These are phyloP conservation scores for Yamadazyma akitaensis DNA, from an alignment of 805 yeast genomes.

Conservation along the genomic window DNA sequence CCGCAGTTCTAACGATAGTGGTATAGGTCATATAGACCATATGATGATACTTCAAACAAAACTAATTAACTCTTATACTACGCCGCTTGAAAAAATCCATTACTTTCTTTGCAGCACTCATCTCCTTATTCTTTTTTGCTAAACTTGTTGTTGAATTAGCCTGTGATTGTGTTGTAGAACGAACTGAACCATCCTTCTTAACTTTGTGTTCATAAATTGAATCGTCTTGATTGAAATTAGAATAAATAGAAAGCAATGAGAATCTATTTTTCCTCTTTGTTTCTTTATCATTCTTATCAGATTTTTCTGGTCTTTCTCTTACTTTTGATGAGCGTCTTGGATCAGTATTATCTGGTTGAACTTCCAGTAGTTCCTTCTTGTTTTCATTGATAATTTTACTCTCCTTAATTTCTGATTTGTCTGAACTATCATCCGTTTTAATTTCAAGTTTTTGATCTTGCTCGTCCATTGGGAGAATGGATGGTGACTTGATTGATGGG, in stretches of 20 bases:
- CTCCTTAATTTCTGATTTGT: background rate
- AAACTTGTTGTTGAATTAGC: constrained; percentile 30
- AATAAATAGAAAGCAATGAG: constrained; percentile 43
- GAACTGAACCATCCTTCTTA: background rate
- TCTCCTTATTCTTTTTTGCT: constrained; percentile 43
- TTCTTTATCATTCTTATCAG: constrained; percentile 23
- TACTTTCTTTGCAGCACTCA: constrained; percentile 73
- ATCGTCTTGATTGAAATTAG: constrained; percentile 21
- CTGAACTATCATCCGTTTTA: background rate
- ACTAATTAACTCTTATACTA: constrained; percentile 28
- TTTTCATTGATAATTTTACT: background rate
- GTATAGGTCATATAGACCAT: background rate
- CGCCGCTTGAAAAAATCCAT: constrained; percentile 77
- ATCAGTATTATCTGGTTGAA: background rate
- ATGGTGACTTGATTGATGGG: background rate
- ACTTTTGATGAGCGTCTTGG: background rate
- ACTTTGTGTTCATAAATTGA: constrained; percentile 7
- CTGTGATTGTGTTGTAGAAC: constrained; percentile 15
- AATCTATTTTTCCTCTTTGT: constrained; percentile 40
- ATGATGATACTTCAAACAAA: background rate
- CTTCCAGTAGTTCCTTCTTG: background rate
- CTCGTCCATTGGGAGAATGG: background rate
- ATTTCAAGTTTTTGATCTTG: background rate
- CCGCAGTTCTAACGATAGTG: background rate
- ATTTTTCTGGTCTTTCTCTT: constrained; percentile 13